phyloP scores from a whole-genome alignment of 768 basidiomycete species.

The Leccinum olivaceopallidum region DNA sequence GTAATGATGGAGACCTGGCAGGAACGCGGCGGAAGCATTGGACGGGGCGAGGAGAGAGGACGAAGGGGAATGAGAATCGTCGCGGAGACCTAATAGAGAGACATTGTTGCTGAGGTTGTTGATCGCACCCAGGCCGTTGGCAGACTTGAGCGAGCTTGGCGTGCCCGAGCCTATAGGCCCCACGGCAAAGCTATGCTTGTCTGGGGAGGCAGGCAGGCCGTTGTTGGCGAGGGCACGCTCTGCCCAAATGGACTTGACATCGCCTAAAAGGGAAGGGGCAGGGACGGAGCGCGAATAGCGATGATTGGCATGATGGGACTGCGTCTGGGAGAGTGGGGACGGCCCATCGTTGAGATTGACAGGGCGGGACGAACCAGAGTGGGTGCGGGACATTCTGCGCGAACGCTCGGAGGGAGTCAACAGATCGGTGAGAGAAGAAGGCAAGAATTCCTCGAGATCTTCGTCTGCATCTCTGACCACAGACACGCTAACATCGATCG shows the following conservation, averaged over 20 bases:
- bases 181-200: slow-evolving; percentile 28
- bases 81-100: slow-evolving; percentile 28
- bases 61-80: slow-evolving; percentile 36
- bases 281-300: slow-evolving; percentile 85
- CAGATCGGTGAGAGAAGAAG: slow-evolving; percentile 84
- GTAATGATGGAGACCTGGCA: slow-evolving; percentile 68
- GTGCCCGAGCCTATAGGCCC: slow-evolving; percentile 39
- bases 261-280: slow-evolving; percentile 71
- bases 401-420: slow-evolving; percentile 87
- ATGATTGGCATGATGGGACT: slow-evolving; percentile 41
- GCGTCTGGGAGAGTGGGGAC: slow-evolving; percentile 18
- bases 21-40: slow-evolving; percentile 82
- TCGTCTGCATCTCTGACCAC: slow-evolving; percentile 59
- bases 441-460: slow-evolving; percentile 87
- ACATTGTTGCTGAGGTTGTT: slow-evolving; percentile 14
- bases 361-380: slow-evolving; percentile 41
- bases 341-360: slow-evolving; percentile 22
- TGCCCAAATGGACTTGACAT: slow-evolving; percentile 81
- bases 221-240: slow-evolving; percentile 43
- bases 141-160: slow-evolving; percentile 54
- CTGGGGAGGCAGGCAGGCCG: slow-evolving; percentile 39
- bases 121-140: slow-evolving; percentile 37
- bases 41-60: slow-evolving; percentile 53
- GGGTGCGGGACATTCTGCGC: slow-evolving; percentile 78
- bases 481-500: slow-evolving; percentile 29